Evolutionary conservation across 148 eudicot genomes (phyloP), one percentile per base, ranked within the genome.

Genomic region (Bassia scoparia): DNA sequence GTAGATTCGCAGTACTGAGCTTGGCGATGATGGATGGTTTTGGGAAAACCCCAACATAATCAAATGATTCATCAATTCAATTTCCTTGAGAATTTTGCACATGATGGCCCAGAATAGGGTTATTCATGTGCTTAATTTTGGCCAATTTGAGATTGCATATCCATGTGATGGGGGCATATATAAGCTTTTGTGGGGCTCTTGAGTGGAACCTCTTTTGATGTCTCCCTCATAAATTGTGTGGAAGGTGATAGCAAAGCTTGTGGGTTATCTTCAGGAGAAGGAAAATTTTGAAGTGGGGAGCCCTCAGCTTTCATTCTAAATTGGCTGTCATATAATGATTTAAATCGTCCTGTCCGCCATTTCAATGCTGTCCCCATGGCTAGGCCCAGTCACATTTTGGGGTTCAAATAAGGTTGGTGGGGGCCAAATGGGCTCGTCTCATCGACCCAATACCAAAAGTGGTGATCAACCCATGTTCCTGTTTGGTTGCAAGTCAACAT

Each of bases 401-500:
- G 54, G 27, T 33, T 31, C 24, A 43, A 48, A 8, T 24, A 26
- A 15, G 41, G 43, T 24, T 27, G 46, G 75, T 43, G 61, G 67
- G 67, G 78, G 7, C 27, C 62, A 35, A 26, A 35, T 26, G 61
- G 73, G 78, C 48, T 52, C 54, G 49, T 41, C 34, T 60, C 67
- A 53, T 67, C 31, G 72, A 46, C 75, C 46, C 74, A 29, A 18
- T 59, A 44, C 41, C 66, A n/a, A 27, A 66, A 58, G 21, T 52
- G 69, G 68, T 59, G 79, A 53, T 67, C 58, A 80, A 54, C 77
- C 79, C 76, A 71, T 76, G 83, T 71, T 76, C 76, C 34, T 58
- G 69, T 80, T 80, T 72, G 77, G 73, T 80, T 76, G 73, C 66
- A 17, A 67, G 83, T 80, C 80, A 53, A 78, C 80, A 72, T 80